These are phyloP conservation scores for Moricandia moricandioides DNA, from an alignment of 345 rosid genomes.

Conservation along the genomic window DNA sequence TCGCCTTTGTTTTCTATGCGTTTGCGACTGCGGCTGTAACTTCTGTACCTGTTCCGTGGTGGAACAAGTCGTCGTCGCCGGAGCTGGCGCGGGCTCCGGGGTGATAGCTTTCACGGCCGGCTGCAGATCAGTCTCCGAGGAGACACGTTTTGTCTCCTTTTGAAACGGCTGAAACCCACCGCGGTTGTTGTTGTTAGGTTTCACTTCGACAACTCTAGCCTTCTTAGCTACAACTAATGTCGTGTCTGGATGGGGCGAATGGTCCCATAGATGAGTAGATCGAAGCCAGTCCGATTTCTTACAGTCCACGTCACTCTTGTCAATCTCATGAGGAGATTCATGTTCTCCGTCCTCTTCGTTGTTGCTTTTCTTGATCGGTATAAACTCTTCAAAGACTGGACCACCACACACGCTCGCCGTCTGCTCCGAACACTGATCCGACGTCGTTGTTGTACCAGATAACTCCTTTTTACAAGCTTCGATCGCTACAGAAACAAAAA, in stretches of 20 bases:
- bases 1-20: slow-evolving; percentile 73
- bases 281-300: slow-evolving; percentile 96
- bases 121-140: slow-evolving; percentile 30
- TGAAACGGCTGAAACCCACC: slow-evolving; percentile 87
- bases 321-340: slow-evolving; percentile 36
- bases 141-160: slow-evolving; percentile 42
- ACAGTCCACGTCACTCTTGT: slow-evolving; percentile 9
- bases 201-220: slow-evolving; percentile 64
- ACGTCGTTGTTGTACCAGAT: slow-evolving; percentile 55
- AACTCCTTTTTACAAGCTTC: slow-evolving; percentile 71
- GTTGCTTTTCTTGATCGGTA: slow-evolving; percentile 60
- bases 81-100: slow-evolving; percentile 39
- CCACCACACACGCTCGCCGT: slow-evolving; percentile 61
- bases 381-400: slow-evolving; percentile 78
- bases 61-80: slow-evolving; percentile 49
- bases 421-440: slow-evolving; percentile 77
- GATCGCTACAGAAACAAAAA: slow-evolving; percentile 51
- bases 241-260: slow-evolving; percentile 52
- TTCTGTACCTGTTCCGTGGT: slow-evolving; percentile 32
- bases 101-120: slow-evolving; percentile 29
- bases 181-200: slow-evolving; percentile 35
- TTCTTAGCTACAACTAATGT: slow-evolving; percentile 53
- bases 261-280: slow-evolving; percentile 95
- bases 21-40: slow-evolving; percentile 12
- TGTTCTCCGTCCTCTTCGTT: slow-evolving; percentile 44